Base-by-base conservation (phyloP, 768 basidiomycete species). In the Lentinus brumalis region DNA sequence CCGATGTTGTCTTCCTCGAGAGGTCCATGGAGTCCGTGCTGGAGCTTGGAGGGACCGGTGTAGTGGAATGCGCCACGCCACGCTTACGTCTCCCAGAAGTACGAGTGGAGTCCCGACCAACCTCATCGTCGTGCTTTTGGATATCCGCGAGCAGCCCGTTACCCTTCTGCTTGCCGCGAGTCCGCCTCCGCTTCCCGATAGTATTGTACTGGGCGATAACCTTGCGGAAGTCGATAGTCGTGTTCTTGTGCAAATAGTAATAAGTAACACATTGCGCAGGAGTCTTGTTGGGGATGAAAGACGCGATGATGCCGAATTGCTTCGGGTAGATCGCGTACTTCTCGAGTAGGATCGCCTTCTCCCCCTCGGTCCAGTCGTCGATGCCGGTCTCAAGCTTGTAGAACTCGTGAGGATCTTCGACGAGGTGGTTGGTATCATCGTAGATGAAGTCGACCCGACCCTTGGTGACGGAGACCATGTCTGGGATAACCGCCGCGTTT, bases 161-260 rank as follows among this genome's bases (percentile, higher is more conserved):
- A 50, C 91, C 89, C 75, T 90, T 92, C 76, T 87, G 87, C 76
- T 89, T 92, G 53, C 56, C 79, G 78, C 82, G 81, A 21, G 83
- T 82, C 53, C 88, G 80, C 66, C 81, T 83, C 45, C 89, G 82
- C 69, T 88, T 88, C 60, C 83, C 86, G 15, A 56, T 54, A 0
- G 86, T 83, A 14, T 84, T 87, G 63, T 84, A 83, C 66, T 83
- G 83, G 50, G 85, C 77, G 26, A 93, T 80, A 15, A 90, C 85
- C 65, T 87, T 85, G 57, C 91, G 85, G 75, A 94, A 96, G 75
- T 95, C 89, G 69, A 95, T 92, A 40, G 82, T 75, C 67, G 82
- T 83, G 76, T 94, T 94, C 82, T 98, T 98, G 77, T 95, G 92
- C 53, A 96, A 78, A 73, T 98, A 98, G 75, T 98, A 98, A 75